Evolutionary conservation across 768 basidiomycete genomes (phyloP).

Genomic region (Ephemerocybe angulata): DNA sequence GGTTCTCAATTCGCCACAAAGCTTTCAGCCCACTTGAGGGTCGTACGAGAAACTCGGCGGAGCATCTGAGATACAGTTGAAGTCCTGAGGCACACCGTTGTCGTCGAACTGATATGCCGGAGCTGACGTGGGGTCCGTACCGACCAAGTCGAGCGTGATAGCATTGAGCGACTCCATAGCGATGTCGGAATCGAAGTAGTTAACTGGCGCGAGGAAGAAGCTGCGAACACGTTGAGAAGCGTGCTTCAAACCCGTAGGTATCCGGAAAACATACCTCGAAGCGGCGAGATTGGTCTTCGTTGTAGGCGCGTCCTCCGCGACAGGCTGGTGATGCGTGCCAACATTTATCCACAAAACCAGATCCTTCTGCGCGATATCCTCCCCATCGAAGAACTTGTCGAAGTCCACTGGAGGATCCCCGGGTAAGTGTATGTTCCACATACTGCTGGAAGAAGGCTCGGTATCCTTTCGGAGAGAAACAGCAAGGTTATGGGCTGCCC

Average conservation of each 20-base stretch:
- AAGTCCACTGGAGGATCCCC: constrained; percentile 54
- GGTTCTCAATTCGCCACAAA: too few relatives aligned
- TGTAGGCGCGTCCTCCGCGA: constrained; percentile 62
- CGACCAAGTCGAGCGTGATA: constrained; percentile 28
- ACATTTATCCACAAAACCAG: constrained; percentile 65
- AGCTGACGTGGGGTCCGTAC: constrained; percentile 34
- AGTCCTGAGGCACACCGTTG: constrained; percentile 44
- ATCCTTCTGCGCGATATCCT: constrained; percentile 61
- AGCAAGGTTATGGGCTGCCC: constrained; percentile 61
- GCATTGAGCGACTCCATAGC: constrained; percentile 57
- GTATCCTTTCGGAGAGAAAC: constrained; percentile 57
- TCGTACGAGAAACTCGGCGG: constrained; percentile 22
- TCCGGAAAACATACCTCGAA: constrained; percentile 37
- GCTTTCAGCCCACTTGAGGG: background rate
- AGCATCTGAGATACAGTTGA: constrained; percentile 22
- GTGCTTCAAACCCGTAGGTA: background rate
- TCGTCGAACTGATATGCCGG: constrained; percentile 44
- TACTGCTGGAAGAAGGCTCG: constrained; percentile 52
- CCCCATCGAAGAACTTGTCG: constrained; percentile 60
- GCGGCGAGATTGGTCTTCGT: constrained; percentile 55
- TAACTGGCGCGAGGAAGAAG: constrained; percentile 58
- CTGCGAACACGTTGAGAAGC: constrained; percentile 23
- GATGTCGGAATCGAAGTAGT: constrained; percentile 62
- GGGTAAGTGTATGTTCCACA: constrained; percentile 65
- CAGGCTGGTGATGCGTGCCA: constrained; percentile 67